Evolutionary conservation across 2,329 filamentous ascomycete species (phyloP), one percentile per base, ranked within the genome.

Genomic region (Penicillium paneum): DNA sequence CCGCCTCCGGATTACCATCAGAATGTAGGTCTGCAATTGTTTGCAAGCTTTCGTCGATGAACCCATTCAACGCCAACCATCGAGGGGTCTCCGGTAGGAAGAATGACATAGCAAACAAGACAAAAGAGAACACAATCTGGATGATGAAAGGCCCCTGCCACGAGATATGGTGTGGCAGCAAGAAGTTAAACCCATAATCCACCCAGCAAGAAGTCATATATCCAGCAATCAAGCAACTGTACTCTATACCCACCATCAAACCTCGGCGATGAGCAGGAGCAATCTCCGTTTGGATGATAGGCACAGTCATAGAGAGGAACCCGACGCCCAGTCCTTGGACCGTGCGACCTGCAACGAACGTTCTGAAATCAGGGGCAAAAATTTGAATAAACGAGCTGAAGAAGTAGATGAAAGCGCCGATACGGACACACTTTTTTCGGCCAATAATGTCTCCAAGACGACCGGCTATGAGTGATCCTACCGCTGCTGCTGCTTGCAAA

Each of bases 51-150:
- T 76, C 73, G 40, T 73, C 47, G 64, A 68, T 68, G 48, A 74
- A 74, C 0, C 72, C 73, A 50, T 75, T 76, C 45, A 68, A 69
- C 11, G 73, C 74, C 5, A 77, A 63, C 73, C 75, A 77, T 38
- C 72, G 67, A 17, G 73, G 72, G 0, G 72, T 74, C 44, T 75
- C 71, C 2, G 73, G 73, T 1, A 73, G 62, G 58, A 72, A 69
- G 54, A 72, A 71, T 0, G 70, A 71, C 70, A 72, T 72, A 44
- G 49, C 54, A 7, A 72, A 54, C n/a, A 72, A 44, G 43, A 72
- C 55, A 47, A 72, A 67, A 1, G 70, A 68, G 6, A 73, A 56
- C 1, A 57, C 47, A 35, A 73, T 71, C 55, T 72, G 69, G 8
- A 72, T 63, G 47, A 70, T 69, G 63, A 69, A 64, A 6, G 62